These are phyloP conservation scores for Solanum dulcamara DNA, from an alignment of 257 asterid genomes.

Conservation along the genomic window DNA sequence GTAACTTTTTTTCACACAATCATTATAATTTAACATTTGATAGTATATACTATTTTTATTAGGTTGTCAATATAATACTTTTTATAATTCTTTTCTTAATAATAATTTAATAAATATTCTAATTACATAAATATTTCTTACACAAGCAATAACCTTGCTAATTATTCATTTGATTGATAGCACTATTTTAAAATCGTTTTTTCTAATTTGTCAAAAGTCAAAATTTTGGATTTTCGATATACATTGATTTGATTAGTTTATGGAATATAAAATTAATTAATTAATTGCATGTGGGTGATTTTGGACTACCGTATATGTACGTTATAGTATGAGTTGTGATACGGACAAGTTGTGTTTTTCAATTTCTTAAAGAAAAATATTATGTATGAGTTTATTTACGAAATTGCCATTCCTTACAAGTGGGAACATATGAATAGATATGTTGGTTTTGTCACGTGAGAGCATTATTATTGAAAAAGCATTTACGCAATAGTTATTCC, in stretches of 20 bases:
- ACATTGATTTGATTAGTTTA: not conserved
- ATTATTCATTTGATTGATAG: not conserved
- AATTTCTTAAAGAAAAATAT: not conserved
- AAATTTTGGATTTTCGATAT: not conserved
- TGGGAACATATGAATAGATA: slow-evolving; percentile 25
- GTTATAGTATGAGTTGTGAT: slow-evolving; percentile 9
- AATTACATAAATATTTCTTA: not conserved
- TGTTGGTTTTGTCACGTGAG: slow-evolving; percentile 19
- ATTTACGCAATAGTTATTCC: not conserved
- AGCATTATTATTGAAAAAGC: not conserved
- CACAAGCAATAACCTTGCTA: not conserved
- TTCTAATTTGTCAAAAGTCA: not conserved
- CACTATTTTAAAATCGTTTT: not conserved
- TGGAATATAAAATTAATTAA: not conserved
- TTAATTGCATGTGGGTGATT: slow-evolving; percentile 12
- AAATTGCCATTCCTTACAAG: slow-evolving; percentile 23
- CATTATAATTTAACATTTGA: not conserved
- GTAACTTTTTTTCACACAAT: not conserved
- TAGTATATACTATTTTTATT: not conserved
- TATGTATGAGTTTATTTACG: not conserved
- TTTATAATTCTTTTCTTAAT: too few relatives aligned
- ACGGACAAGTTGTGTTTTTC: slow-evolving; percentile 12
- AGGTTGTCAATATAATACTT: not conserved
- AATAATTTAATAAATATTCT: not conserved
- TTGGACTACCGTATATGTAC: slow-evolving; percentile 12